A percentile compares a stretch with the other conserved stretches of the same genome.
Evolutionary conservation across 441 rosid species (phyloP).

Genomic region (Codiaeum variegatum): DNA sequence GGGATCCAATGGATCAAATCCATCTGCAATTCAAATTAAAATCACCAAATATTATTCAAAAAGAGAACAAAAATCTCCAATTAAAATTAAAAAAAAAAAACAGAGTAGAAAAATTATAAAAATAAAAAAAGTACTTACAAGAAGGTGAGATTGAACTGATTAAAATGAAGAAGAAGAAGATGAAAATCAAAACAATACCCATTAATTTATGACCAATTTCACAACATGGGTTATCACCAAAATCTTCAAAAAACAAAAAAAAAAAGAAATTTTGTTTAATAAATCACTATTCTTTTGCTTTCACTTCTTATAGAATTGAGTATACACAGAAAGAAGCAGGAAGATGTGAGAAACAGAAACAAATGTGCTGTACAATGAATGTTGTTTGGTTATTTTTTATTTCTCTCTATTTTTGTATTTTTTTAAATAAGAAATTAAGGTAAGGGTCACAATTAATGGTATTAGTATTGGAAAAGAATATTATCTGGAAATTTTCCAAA

Average conservation of each 20-base stretch:
- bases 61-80: slow-evolving; percentile 1
- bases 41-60: background rate
- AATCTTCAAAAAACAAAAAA: background rate
- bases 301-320: background rate
- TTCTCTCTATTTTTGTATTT: background rate
- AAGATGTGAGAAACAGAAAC: background rate
- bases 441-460: background rate
- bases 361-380: background rate
- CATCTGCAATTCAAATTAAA: slow-evolving; percentile 45
- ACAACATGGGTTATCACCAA: slow-evolving; percentile 11
- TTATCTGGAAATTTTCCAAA: background rate
- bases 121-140: slow-evolving; percentile 22
- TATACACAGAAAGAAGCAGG: background rate
- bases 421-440: background rate
- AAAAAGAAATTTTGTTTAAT: background rate
- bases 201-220: slow-evolving; percentile 27
- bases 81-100: background rate
- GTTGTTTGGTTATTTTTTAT: background rate
- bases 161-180: slow-evolving; percentile 28
- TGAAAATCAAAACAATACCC: slow-evolving; percentile 24
- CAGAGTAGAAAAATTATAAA: background rate
- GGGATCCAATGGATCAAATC: slow-evolving; percentile 87
- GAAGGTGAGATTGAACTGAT: slow-evolving; percentile 31
- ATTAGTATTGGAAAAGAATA: background rate
- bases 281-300: background rate